Base-by-base conservation (phyloP, 768 basidiomycete genomes). In the Ramaria sp. region DNA sequence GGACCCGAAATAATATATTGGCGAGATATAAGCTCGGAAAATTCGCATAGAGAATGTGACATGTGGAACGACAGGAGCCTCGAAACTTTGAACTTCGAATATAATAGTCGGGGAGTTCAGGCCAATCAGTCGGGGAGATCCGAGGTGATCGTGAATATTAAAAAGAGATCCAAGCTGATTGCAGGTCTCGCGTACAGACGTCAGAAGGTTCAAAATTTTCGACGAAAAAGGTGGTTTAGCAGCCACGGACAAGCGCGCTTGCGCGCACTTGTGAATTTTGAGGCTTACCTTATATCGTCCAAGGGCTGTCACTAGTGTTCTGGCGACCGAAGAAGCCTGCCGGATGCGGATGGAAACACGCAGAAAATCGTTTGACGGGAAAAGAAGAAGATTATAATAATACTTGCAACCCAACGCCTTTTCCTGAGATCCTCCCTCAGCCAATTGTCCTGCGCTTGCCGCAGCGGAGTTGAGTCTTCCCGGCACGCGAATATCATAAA, bases 401-500 rank as follows among this genome's bases (percentile, higher is more conserved):
- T 50, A 50, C 28, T 50, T 37, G 20, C 34, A 50, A 18, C 36
- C 32, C 45, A 27, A 47, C 48, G 48, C 48, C 48, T 50, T 50
- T 47, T 50, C 48, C 48, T 50, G 48, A 50, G 34, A 50, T 50
- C 34, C 48, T 36, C 48, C 24, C 48, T 47, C 48, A 34, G 48
- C 28, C 30, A 50, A 37, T 50, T 50, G 34, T 36, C 34, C 48
- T 49, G 28, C 48, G 13, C 20, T 36, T 47, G 45, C 45, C 45
- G 45, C 48, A 18, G 48, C 48, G 48, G 48, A 50, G 48, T 50
- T 50, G 5, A 15, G 16, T 24, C 24, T 50, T 37, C 18, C 48
- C 48, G 48, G 48, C 48, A 50, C 48, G 30, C 48, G 48, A 50
- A 50, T 50, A 50, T 50, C 48, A 50, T 50, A 34, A 50, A 50